Evolutionary conservation across 768 basidiomycete genomes (phyloP).

Genomic region (Russula abietina): DNA sequence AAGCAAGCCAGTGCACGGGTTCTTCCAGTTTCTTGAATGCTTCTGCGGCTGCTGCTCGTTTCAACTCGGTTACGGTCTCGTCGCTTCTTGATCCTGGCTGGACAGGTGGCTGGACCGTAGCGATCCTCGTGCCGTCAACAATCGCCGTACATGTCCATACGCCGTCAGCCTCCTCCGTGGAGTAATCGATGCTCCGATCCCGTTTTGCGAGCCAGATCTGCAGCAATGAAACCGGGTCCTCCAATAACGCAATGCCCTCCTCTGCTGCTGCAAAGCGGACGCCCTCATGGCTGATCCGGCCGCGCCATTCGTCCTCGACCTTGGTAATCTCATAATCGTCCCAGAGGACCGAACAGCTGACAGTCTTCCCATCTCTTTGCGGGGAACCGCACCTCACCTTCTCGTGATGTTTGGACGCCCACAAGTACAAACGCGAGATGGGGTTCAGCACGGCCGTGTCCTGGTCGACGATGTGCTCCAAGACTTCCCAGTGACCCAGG

Average conservation of each 20-base stretch:
- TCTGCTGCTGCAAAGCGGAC: conserved; percentile 64
- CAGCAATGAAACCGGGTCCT: conserved; percentile 31
- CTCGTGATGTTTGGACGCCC: conserved; percentile 47
- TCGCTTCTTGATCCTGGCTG: conserved; percentile 37
- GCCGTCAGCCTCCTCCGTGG: conserved; percentile 39
- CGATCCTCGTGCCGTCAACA: conserved; percentile 45
- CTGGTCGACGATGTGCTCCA: conserved; percentile 57
- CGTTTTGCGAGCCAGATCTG: conserved; percentile 52
- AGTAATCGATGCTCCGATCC: conserved; percentile 36
- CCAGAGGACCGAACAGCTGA: conserved; percentile 44
- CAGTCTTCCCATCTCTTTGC: conserved; percentile 43
- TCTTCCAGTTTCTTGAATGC: conserved; percentile 43
- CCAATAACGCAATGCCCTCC: conserved; percentile 45
- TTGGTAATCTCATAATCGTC: conserved; percentile 45
- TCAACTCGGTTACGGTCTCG: conserved; percentile 35
- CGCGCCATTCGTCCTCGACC: conserved; percentile 43
- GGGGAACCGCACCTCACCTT: conserved; percentile 40
- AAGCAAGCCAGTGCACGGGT: conserved; percentile 18
- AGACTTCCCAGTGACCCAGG: conserved; percentile 51
- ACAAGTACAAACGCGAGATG: conserved; percentile 56
- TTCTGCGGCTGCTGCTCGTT: conserved; percentile 55
- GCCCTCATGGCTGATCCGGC: conserved; percentile 55
- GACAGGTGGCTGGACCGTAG: conserved; percentile 43
- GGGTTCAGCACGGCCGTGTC: conserved; percentile 70
- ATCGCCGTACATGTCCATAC: conserved; percentile 42